A percentile compares a stretch with the other conserved stretches of the same genome.
These are phyloP conservation scores for Lactarius evosmus DNA, from an alignment of 768 basidiomycete genomes.

Conservation along the genomic window DNA sequence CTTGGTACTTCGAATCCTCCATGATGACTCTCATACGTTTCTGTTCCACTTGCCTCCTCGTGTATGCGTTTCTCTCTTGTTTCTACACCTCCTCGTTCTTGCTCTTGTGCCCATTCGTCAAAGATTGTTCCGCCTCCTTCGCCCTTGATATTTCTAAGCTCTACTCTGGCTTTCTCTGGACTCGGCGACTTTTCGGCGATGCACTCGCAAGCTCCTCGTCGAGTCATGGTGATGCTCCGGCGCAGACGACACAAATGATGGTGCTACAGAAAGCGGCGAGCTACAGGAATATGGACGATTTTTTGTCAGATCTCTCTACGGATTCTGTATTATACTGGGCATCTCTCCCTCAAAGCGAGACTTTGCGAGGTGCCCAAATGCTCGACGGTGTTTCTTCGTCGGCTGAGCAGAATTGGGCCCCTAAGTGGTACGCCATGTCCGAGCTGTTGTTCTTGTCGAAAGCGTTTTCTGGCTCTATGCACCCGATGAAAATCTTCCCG, in stretches of 20 bases:
- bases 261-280: conserved; percentile 11
- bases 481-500: conserved; percentile 72
- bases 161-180: conserved; percentile 9
- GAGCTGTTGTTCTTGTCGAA: conserved; percentile 52
- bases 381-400: conserved; percentile 4
- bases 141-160: conserved; percentile 19
- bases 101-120: conserved; percentile 26
- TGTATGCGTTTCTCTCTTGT: conserved; percentile 21
- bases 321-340: conserved; percentile 15
- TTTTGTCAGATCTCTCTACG: conserved; percentile 4
- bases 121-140: conserved; percentile 21
- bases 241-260: conserved; percentile 10
- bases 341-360: conserved; percentile 6
- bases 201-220: background rate
- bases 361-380: background rate
- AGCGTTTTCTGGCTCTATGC: conserved; percentile 64
- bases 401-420: conserved; percentile 13
- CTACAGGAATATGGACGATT: conserved; percentile 15
- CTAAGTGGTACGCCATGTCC: conserved; percentile 18
- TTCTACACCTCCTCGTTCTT: conserved; percentile 27
- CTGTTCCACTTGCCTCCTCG: conserved; percentile 13
- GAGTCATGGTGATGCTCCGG: background rate
- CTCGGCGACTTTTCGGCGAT: conserved; percentile 5
- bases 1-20: background rate
- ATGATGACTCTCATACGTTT: conserved; percentile 17